Evolutionary conservation across 1,284 basidiomycete genomes (phyloP), one percentile per base, ranked within the genome.

Genomic region (Cryptococcus sp.): DNA sequence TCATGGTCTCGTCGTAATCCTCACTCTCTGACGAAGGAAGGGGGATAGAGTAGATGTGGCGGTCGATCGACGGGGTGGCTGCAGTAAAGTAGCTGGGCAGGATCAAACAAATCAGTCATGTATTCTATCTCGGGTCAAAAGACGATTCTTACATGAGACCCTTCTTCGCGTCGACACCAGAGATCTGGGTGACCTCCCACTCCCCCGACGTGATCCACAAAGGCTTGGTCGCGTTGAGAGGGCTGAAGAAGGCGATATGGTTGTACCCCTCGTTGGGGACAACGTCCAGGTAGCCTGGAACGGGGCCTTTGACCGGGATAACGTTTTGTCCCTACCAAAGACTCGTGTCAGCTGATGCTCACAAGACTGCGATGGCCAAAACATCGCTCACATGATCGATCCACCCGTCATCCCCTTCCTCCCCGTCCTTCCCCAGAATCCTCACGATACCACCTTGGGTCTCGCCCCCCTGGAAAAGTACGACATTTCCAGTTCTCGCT

Each of bases 401-500:
- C 94, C 95, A 98, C 0, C 95, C 95, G 43, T 86, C 84, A 68
- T 95, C 93, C 0, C 86, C 87, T 69, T 93, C 82, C 69, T 93
- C 91, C 4, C 90, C 90, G 16, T 85, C 77, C 70, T 84, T 84
- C 13, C 92, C 91, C 18, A 90, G 79, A 61, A 80, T 86, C 56
- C 89, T 81, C 13, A 90, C 88, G 13, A 88, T 83, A 39, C 55
- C 47, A 2, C 59, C 59, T 50, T 70, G 77, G 12, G 85, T 92
- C 24, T 63, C 72, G 46, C 45, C 57, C 6, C 55, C 59, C 60
- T 89, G 80, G 66, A 95, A 94, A 4, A 87, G 73, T 0, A 91
- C 82, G 0, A 92, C 87, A 55, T 82, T 85, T 15, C 92, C 91
- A 40, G 83, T 81, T 63, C 87, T 83, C 1, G 89, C 89, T 52